phyloP scores from a whole-genome alignment of 148 eudicot species.

The Nepenthes gracilis region DNA sequence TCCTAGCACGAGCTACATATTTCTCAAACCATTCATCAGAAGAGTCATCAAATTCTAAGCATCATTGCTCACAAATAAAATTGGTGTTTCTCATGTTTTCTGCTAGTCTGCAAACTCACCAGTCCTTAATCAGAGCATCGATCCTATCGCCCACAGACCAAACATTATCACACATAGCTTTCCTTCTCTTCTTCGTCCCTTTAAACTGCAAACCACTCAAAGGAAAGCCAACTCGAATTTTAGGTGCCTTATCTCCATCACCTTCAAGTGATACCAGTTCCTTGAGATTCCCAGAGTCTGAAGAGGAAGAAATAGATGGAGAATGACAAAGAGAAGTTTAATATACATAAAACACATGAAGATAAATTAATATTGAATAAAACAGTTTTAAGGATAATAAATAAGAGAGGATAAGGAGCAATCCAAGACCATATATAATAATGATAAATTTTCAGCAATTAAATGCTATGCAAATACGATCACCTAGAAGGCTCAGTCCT shows the following conservation, averaged over 20 bases:
- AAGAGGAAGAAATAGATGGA: slow-evolving; percentile 4
- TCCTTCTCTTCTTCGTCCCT: slow-evolving; percentile 70
- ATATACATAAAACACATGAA: not conserved
- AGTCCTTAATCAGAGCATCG: slow-evolving; percentile 63
- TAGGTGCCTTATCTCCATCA: slow-evolving; percentile 46
- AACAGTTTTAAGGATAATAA: too few species aligned
- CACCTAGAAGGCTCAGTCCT: too few species aligned
- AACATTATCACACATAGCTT: slow-evolving; percentile 49
- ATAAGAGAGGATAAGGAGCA: too few species aligned
- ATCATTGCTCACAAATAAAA: too few species aligned
- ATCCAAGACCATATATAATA: too few species aligned
- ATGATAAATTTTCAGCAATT: too few species aligned
- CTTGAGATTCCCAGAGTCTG: slow-evolving; percentile 40
- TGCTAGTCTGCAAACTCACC: slow-evolving; percentile 30
- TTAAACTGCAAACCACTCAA: slow-evolving; percentile 30
- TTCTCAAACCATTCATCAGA: too few species aligned
- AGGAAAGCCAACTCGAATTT: slow-evolving; percentile 53
- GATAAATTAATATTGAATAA: not conserved
- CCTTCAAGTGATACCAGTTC: slow-evolving; percentile 71
- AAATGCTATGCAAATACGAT: too few species aligned
- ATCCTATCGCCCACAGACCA: slow-evolving; percentile 85
- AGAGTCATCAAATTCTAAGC: too few species aligned
- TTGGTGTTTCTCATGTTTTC: too few species aligned
- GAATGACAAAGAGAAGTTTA: not conserved
- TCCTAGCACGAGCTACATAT: too few species aligned